These are phyloP conservation scores for Podila verticillata DNA, from an alignment of 192 early-diverging fungal species.

Conservation along the genomic window DNA sequence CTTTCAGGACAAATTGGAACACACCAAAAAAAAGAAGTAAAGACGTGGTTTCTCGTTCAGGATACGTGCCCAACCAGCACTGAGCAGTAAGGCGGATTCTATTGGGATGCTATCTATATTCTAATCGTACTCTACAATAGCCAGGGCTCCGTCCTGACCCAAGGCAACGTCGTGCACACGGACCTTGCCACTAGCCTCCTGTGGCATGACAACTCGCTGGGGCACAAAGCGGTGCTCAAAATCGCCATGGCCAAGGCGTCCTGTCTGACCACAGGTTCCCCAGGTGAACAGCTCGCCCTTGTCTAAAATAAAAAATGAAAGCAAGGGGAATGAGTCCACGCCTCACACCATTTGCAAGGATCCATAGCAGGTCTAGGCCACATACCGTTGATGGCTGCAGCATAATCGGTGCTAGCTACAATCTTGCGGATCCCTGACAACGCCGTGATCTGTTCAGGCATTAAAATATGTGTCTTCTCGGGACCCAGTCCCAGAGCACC, in stretches of 20 bases:
- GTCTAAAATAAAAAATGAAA: slow-evolving; percentile 8
- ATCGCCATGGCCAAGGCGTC: slow-evolving; percentile 42
- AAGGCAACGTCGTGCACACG: slow-evolving; percentile 34
- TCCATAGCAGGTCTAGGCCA: background rate
- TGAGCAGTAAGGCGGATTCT: too few species aligned
- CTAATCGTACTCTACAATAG: slow-evolving; percentile 20
- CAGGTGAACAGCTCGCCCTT: slow-evolving; percentile 40
- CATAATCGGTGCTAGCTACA: slow-evolving; percentile 71
- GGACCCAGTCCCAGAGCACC: slow-evolving; percentile 70
- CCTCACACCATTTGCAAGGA: background rate
- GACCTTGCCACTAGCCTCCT: slow-evolving; percentile 19
- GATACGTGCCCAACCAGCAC: too few species aligned
- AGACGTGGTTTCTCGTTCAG: too few species aligned
- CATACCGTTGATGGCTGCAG: slow-evolving; percentile 62
- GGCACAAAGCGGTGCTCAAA: slow-evolving; percentile 36
- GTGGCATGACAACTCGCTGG: slow-evolving; percentile 27
- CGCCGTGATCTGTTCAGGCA: slow-evolving; percentile 51
- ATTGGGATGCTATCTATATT: too few species aligned
- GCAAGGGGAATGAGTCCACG: background rate
- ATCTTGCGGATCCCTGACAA: slow-evolving; percentile 55
- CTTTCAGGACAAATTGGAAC: too few species aligned
- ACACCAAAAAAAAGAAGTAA: too few species aligned
- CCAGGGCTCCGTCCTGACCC: slow-evolving; percentile 39
- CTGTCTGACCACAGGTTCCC: slow-evolving; percentile 43
- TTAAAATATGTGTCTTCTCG: slow-evolving; percentile 54